Evolutionary conservation across 2,329 filamentous ascomycete species (phyloP).

Genomic region (Botrytis sinoallii): DNA sequence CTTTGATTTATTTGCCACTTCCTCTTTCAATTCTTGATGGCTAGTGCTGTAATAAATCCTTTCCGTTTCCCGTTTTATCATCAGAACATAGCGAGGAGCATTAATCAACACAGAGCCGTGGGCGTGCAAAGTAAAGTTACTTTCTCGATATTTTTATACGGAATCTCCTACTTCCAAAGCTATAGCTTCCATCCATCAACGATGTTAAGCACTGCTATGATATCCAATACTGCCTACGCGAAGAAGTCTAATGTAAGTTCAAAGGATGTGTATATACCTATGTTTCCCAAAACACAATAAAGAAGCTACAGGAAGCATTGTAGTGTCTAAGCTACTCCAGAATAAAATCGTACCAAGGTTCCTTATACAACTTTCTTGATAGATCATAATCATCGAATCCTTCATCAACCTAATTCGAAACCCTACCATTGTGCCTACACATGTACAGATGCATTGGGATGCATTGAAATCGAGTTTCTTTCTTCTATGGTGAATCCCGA

Average conservation of each 20-base stretch:
- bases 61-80: neutral
- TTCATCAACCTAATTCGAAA: neutral
- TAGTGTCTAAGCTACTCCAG: neutral
- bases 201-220: neutral
- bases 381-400: neutral
- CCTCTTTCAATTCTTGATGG: neutral
- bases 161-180: neutral
- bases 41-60: neutral
- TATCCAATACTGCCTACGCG: neutral
- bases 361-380: neutral
- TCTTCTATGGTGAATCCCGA: neutral
- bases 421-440: neutral
- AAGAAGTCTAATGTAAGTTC: neutral
- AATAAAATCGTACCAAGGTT: neutral
- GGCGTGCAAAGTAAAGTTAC: neutral
- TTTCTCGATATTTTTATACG: neutral
- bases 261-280: neutral
- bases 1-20: neutral
- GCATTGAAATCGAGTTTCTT: neutral
- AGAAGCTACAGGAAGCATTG: neutral
- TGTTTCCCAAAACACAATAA: neutral
- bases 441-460: neutral
- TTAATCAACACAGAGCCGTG: neutral
- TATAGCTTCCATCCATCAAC: neutral
- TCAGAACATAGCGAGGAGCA: neutral